Evolutionary conservation across 139 green algal genomes (phyloP).

Genomic region (Chlamydomonas sp.): DNA sequence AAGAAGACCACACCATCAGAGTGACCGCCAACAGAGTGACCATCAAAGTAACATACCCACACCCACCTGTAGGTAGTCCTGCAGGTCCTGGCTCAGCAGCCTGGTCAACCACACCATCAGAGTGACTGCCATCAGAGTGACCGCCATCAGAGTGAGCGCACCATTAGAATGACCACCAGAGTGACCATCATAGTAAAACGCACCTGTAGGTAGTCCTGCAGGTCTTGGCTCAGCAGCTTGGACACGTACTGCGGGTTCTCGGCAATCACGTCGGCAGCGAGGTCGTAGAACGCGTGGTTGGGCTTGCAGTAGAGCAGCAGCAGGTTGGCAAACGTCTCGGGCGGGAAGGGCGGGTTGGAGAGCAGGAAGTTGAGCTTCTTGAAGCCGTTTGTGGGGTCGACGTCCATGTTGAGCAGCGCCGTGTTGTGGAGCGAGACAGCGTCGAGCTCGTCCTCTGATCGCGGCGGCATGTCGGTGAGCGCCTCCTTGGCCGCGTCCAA

Average conservation of each 20-base stretch:
- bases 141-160: too few relatives aligned
- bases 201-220: slow-evolving; percentile 28
- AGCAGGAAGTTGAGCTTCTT: slow-evolving; percentile 87
- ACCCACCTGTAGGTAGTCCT: slow-evolving; percentile 63
- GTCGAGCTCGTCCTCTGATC: slow-evolving; percentile 75
- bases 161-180: too few relatives aligned
- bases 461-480: slow-evolving; percentile 75
- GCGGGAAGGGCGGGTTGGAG: slow-evolving; percentile 64
- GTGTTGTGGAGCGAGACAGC: slow-evolving; percentile 84
- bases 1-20: too few relatives aligned
- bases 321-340: slow-evolving; percentile 77
- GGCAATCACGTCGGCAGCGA: slow-evolving; percentile 74
- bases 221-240: slow-evolving; percentile 39
- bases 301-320: slow-evolving; percentile 81
- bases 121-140: too few relatives aligned
- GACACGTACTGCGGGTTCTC: slow-evolving; percentile 60
- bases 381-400: slow-evolving; percentile 57
- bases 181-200: too few relatives aligned
- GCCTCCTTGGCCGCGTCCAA: slow-evolving; percentile 56
- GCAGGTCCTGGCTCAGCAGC: slow-evolving; percentile 53
- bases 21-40: too few relatives aligned
- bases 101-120: too few relatives aligned
- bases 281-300: slow-evolving; percentile 60
- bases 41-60: too few relatives aligned
- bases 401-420: slow-evolving; percentile 70